These are phyloP conservation scores for Termitomyces sp. DNA, from an alignment of 768 basidiomycete genomes.

Conservation along the genomic window DNA sequence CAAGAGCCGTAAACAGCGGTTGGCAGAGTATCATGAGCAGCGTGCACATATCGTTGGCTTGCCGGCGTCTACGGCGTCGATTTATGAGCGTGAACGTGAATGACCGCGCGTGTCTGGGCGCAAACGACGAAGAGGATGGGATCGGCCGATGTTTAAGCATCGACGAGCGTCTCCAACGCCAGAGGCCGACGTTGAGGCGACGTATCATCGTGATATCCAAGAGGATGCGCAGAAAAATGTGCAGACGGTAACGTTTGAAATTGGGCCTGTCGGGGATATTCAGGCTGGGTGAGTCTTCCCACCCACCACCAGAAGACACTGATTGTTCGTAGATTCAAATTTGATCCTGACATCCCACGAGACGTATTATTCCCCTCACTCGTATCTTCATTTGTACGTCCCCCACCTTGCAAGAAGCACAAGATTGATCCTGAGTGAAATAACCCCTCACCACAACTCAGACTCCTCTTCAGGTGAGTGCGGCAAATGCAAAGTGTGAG, in stretches of 20 bases:
- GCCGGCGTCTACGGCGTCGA: constrained; percentile 8
- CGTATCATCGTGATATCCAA: constrained; percentile 26
- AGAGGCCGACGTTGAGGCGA: constrained; percentile 22
- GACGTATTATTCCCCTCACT: constrained; percentile 37
- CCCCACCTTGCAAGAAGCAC: constrained; percentile 29
- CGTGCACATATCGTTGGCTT: constrained; percentile 42
- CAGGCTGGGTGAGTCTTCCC: constrained; percentile 32
- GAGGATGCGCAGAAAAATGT: constrained; percentile 36
- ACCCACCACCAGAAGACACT: no score
- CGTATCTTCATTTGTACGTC: constrained; percentile 11
- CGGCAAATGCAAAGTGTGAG: no score
- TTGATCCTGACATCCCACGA: constrained; percentile 36
- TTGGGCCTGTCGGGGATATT: constrained; percentile 28
- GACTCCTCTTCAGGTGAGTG: no score
- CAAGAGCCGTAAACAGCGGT: constrained; percentile 60
- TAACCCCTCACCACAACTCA: no score
- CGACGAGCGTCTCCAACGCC: constrained; percentile 19
- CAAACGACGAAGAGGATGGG: constrained; percentile 36
- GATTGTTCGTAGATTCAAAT: constrained; percentile 51
- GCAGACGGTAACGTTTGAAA: constrained; percentile 45
- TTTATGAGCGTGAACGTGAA: not conserved
- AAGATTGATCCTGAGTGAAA: constrained; percentile 14
- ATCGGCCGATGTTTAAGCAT: constrained; percentile 22
- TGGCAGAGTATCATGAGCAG: constrained; percentile 62
- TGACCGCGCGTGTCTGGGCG: constrained; percentile 29